Evolutionary conservation across 441 rosid genomes (phyloP).

Genomic region (Mallotus japonicus): DNA sequence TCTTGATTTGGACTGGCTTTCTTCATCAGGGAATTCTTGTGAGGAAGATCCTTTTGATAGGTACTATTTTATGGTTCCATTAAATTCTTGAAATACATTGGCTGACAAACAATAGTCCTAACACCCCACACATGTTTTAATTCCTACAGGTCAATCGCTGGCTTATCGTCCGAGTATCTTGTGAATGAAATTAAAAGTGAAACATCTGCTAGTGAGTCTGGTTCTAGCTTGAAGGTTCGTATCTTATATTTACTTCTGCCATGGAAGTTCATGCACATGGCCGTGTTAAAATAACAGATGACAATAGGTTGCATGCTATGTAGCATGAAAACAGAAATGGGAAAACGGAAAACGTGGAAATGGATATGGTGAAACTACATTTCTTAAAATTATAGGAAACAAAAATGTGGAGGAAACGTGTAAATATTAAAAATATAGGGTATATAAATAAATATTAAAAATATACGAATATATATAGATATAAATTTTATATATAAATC

Average conservation of each 20-base stretch:
- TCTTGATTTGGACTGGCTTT: slow-evolving; percentile 79
- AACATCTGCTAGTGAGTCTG: slow-evolving; percentile 45
- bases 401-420: too few relatives aligned
- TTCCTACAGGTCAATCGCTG: slow-evolving; percentile 52
- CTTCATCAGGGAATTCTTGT: slow-evolving; percentile 93
- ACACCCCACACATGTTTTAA: neutral
- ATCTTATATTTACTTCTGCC: neutral
- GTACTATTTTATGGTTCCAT: slow-evolving; percentile 33
- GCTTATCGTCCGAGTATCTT: slow-evolving; percentile 53
- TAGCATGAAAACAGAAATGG: too few relatives aligned
- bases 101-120: neutral
- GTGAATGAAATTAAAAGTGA: slow-evolving; percentile 40
- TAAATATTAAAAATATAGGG: too few relatives aligned
- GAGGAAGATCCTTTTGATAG: slow-evolving; percentile 80
- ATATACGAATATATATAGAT: too few relatives aligned
- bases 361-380: too few relatives aligned
- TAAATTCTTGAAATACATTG: neutral
- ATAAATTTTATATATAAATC: too few relatives aligned
- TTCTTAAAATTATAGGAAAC: too few relatives aligned
- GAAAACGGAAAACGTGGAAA: too few relatives aligned
- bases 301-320: too few relatives aligned
- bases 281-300: neutral
- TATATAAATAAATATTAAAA: too few relatives aligned
- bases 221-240: slow-evolving; percentile 53
- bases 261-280: neutral